phyloP scores from a whole-genome alignment of 1,139 yeast species.

The Taphrina flavorubra region DNA sequence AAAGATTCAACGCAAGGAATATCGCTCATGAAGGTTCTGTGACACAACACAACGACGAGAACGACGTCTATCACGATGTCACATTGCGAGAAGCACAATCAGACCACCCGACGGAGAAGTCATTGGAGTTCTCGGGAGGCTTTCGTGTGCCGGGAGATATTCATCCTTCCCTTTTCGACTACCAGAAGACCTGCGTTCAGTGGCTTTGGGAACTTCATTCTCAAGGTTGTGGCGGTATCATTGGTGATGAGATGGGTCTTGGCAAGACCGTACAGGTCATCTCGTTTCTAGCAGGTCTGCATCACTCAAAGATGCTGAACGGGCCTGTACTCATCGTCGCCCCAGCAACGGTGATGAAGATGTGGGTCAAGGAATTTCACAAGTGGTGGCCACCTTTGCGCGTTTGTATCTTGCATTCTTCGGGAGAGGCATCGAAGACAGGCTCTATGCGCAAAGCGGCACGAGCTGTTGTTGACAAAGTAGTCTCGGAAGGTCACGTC shows the following conservation, averaged over 20 bases:
- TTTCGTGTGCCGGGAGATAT: conserved; percentile 89
- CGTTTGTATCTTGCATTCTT: conserved; percentile 84
- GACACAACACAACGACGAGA: conserved; percentile 34
- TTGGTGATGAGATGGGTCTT: conserved; percentile 97
- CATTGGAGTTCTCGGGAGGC: conserved; percentile 70
- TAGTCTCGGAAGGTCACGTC: conserved; percentile 72
- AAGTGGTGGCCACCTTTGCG: conserved; percentile 98
- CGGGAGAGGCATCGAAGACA: conserved; percentile 81
- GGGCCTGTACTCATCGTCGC: conserved; percentile 88
- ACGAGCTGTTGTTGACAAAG: conserved; percentile 55
- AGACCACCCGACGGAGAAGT: conserved; percentile 79
- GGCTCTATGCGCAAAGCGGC: conserved; percentile 54
- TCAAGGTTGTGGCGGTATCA: conserved; percentile 90
- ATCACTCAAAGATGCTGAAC: conserved; percentile 73
- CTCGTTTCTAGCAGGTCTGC: conserved; percentile 86
- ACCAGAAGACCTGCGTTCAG: conserved; percentile 85
- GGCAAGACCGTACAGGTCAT: conserved; percentile 94
- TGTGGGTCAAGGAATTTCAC: conserved; percentile 95
- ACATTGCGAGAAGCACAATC: conserved; percentile 64
- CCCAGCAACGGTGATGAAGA: conserved; percentile 94
- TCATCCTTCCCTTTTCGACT: conserved; percentile 82
- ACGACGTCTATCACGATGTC: conserved; percentile 48
- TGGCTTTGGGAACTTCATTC: conserved; percentile 79
- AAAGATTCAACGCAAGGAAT: conserved; percentile 48
- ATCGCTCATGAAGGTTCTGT: conserved; percentile 48